Conservation (phyloP, 2,329 filamentous ascomycete genomes). For the Bipolaris gigantea region DNA sequence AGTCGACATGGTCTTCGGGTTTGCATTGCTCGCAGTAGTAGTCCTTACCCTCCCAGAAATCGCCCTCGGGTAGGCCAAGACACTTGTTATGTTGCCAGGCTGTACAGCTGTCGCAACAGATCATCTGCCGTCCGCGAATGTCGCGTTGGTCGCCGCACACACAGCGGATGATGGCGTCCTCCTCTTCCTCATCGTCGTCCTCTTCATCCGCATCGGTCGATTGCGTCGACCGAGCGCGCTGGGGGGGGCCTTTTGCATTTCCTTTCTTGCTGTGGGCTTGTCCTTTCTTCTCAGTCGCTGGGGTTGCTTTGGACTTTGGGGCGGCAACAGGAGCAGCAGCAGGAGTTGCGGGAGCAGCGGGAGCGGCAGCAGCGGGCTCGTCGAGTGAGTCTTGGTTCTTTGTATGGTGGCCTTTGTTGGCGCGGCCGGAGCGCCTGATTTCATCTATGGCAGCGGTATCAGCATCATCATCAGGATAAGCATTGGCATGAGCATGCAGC, state of each 20-base stretch:
- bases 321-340: slow-evolving; percentile 49
- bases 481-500: slow-evolving; percentile 30
- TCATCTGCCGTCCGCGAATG: slow-evolving; percentile 88
- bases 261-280: slow-evolving; percentile 50
- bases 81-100: slow-evolving; percentile 99
- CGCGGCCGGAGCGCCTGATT: slow-evolving; percentile 89
- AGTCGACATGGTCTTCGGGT: slow-evolving; percentile 78
- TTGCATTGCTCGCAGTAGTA: slow-evolving; percentile 93
- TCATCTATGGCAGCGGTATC: slow-evolving; percentile 60
- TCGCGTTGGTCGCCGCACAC: slow-evolving; percentile 83
- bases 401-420: slow-evolving; percentile 93
- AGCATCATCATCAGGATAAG: slow-evolving; percentile 24
- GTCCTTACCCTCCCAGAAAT: slow-evolving; percentile 53
- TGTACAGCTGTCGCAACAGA: slow-evolving; percentile 88
- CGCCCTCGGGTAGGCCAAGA: slow-evolving; percentile 77
- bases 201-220: slow-evolving; percentile 38
- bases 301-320: slow-evolving; percentile 50
- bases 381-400: slow-evolving; percentile 71
- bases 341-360: slow-evolving; percentile 15
- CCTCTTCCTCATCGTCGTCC: slow-evolving; percentile 42
- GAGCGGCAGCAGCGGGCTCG: slow-evolving; percentile 44
- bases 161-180: slow-evolving; percentile 82
- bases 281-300: slow-evolving; percentile 49
- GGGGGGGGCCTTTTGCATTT: slow-evolving; percentile 46
- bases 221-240: slow-evolving; percentile 34